Conservation (phyloP, 345 rosid species). For the Arabidopsis suecica region DNA sequence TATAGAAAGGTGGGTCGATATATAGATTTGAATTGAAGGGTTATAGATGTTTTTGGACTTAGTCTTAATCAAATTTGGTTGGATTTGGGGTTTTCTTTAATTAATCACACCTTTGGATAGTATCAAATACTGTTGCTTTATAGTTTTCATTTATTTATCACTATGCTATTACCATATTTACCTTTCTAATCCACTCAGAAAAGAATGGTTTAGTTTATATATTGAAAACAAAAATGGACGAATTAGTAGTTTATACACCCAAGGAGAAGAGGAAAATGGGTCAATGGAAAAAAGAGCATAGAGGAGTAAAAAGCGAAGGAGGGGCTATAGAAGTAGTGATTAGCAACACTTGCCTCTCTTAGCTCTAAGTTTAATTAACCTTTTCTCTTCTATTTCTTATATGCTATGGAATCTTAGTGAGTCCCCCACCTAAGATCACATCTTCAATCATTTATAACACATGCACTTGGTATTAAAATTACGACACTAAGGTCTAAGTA, state of each 20-base stretch:
- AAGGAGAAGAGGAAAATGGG: slow-evolving; percentile 33
- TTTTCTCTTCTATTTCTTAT: slow-evolving; percentile 29
- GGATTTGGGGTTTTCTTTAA: slow-evolving; percentile 13
- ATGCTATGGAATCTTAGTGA: slow-evolving; percentile 41
- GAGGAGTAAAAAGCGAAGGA: slow-evolving; percentile 40
- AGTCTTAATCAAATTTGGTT: slow-evolving; percentile 40
- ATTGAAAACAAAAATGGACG: slow-evolving; percentile 18
- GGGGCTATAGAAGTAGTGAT: slow-evolving; percentile 41
- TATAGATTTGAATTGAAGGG: slow-evolving; percentile 14
- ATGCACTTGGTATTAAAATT: slow-evolving; percentile 22
- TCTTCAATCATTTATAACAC: slow-evolving; percentile 44
- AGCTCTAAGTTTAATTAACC: slow-evolving; percentile 24
- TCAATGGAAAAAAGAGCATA: slow-evolving; percentile 43
- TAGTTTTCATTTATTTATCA: slow-evolving; percentile 12
- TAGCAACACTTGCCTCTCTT: slow-evolving; percentile 45
- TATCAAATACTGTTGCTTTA: slow-evolving; percentile 10
- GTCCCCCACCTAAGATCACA: slow-evolving; percentile 45
- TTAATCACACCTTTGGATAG: slow-evolving; percentile 24
- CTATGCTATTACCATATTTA: slow-evolving; percentile 2
- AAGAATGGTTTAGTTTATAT: slow-evolving; percentile 20
- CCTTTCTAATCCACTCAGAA: slow-evolving; percentile 29
- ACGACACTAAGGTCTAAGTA: slow-evolving; percentile 5
- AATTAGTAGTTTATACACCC: slow-evolving; percentile 46
- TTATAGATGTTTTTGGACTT: slow-evolving; percentile 29
- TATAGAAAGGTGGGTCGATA: slow-evolving; percentile 37